Percentiles rank a stretch among this genome's conserved stretches.
Conservation (phyloP, 768 basidiomycete species). For the Cyclocybe cylindracea region DNA sequence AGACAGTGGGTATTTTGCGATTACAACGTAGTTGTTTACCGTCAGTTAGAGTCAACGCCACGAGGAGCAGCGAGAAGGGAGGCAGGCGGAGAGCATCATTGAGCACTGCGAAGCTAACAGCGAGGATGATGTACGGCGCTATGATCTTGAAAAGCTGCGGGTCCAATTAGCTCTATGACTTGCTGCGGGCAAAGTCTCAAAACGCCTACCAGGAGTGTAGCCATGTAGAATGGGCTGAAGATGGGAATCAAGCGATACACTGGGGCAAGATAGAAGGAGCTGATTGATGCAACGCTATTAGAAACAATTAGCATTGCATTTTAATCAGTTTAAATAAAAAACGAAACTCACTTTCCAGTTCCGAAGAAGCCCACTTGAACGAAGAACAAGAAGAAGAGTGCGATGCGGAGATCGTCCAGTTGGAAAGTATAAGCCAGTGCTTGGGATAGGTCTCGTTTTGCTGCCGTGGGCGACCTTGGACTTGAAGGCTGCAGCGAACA, state of each 20-base stretch:
- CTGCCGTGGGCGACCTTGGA: background rate
- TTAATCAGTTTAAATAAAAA: background rate
- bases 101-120: conserved; percentile 66
- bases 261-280: conserved; percentile 85
- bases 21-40: conserved; percentile 34
- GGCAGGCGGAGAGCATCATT: conserved; percentile 70
- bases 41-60: conserved; percentile 74
- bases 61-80: conserved; percentile 78
- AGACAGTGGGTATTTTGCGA: background rate
- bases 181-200: background rate
- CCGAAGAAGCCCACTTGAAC: conserved; percentile 88
- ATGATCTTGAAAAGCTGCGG: conserved; percentile 79
- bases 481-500: background rate
- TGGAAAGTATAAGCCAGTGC: conserved; percentile 41
- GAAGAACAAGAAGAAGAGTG: conserved; percentile 83
- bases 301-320: conserved; percentile 2
- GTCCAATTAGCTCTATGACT: background rate
- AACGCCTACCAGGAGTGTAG: conserved; percentile 58
- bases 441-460: conserved; percentile 10
- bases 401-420: conserved; percentile 68
- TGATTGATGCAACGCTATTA: conserved; percentile 76
- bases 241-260: conserved; percentile 86
- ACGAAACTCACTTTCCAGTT: conserved; percentile 68
- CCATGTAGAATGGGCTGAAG: conserved; percentile 87
- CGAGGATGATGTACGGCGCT: conserved; percentile 76